Conservation (phyloP, 805 yeast species). For the Candida lessepsii region DNA sequence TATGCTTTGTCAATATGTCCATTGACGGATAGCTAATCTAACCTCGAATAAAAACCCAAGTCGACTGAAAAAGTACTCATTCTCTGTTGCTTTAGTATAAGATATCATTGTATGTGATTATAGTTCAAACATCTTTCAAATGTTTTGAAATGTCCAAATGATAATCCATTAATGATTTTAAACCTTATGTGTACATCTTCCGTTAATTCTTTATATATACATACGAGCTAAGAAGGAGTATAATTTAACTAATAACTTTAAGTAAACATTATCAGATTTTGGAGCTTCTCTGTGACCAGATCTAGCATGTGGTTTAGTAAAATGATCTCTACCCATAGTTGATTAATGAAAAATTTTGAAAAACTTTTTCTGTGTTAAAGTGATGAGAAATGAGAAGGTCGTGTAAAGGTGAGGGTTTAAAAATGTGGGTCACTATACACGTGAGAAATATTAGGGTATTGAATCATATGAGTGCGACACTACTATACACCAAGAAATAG, state of each 20-base stretch:
- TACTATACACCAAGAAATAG: too few species aligned
- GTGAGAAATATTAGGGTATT: not conserved
- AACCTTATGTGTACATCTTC: slow-evolving; percentile 4
- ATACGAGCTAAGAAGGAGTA: slow-evolving; percentile 99
- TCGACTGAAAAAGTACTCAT: slow-evolving; percentile 9
- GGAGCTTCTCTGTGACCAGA: slow-evolving; percentile 98
- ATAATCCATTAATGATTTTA: too few species aligned
- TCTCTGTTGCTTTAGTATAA: slow-evolving; percentile 7
- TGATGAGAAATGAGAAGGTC: slow-evolving; percentile 3
- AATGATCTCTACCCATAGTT: slow-evolving; percentile 94
- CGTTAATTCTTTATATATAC: slow-evolving; percentile 37
- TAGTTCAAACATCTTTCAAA: too few species aligned
- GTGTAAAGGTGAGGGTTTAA: not conserved
- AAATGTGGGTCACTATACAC: slow-evolving; percentile 3
- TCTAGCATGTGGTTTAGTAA: slow-evolving; percentile 93
- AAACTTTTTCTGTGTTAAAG: slow-evolving; percentile 6
- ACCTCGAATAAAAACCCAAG: slow-evolving; percentile 3
- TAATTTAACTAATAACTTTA: slow-evolving; percentile 94
- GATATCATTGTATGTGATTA: not conserved
- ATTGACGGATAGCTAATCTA: slow-evolving; percentile 11
- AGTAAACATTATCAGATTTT: slow-evolving; percentile 98
- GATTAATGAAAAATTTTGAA: slow-evolving; percentile 8
- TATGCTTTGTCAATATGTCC: slow-evolving; percentile 15
- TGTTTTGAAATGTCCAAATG: too few species aligned
- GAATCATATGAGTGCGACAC: too few species aligned